Percentiles rank a stretch among this genome's conserved stretches.
Conservation (phyloP, 169 alveolate genomes). For the Neospora caninum region DNA sequence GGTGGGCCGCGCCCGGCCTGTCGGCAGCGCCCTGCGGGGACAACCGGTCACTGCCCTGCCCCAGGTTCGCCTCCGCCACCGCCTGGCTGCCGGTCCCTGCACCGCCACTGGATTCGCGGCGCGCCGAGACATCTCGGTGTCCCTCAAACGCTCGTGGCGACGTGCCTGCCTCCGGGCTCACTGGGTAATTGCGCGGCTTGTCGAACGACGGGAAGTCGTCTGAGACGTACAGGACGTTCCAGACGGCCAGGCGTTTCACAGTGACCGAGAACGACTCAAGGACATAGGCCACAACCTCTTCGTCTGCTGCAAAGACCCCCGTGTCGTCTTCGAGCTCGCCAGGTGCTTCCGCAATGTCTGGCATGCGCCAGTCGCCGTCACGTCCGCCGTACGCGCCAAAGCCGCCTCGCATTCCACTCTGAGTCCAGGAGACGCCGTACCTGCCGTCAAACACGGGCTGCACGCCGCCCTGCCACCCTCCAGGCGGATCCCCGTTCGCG, state of each 20-base stretch:
- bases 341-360: conserved; percentile 21
- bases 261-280: conserved; percentile 20
- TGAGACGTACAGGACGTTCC: conserved; percentile 27
- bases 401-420: neutral
- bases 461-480: neutral
- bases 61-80: no score
- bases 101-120: no score
- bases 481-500: neutral
- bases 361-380: neutral
- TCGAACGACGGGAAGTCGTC: neutral
- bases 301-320: neutral
- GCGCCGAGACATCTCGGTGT: neutral
- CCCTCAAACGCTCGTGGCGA: neutral
- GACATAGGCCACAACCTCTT: neutral
- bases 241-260: neutral
- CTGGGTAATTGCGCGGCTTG: neutral
- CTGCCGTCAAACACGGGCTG: neutral
- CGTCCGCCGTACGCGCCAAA: neutral
- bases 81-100: no score
- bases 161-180: neutral
- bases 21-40: no score
- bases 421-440: neutral
- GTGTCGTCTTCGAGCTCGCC: conserved; percentile 17
- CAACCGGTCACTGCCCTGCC: no score
- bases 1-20: no score